Evolutionary conservation across 768 basidiomycete species (phyloP).

Genomic region (Macrocybe gigantea): DNA sequence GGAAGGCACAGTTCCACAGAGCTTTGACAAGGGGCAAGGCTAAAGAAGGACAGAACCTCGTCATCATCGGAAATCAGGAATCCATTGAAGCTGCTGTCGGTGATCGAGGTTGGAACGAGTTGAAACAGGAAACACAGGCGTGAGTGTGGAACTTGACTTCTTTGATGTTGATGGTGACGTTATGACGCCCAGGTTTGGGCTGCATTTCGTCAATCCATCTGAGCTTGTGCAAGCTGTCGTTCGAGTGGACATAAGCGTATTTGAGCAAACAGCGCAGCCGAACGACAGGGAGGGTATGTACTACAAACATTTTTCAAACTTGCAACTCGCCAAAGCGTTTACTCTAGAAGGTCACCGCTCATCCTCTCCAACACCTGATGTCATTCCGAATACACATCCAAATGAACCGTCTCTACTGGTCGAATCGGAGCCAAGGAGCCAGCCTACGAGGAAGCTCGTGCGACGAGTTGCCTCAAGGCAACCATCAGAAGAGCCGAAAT

Average conservation of each 20-base stretch:
- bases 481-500: constrained; percentile 29
- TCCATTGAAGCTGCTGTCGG: constrained; percentile 48
- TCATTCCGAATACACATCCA: constrained; percentile 46
- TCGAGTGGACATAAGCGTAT: constrained; percentile 23
- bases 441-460: constrained; percentile 19
- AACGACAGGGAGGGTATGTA: constrained; percentile 11
- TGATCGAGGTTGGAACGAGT: constrained; percentile 44
- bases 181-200: constrained; percentile 21
- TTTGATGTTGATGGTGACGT: not conserved
- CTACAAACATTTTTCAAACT: not conserved
- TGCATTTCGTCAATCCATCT: constrained; percentile 39
- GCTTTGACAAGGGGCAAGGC: constrained; percentile 46
- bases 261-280: constrained; percentile 14
- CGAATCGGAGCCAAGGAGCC: constrained; percentile 10
- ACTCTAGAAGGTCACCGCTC: constrained; percentile 6
- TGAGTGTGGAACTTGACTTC: constrained; percentile 18
- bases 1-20: constrained; percentile 44
- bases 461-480: constrained; percentile 36
- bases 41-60: constrained; percentile 42
- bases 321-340: not conserved
- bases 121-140: constrained; percentile 47
- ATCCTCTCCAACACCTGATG: constrained; percentile 38
- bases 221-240: constrained; percentile 49
- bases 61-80: constrained; percentile 46
- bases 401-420: constrained; percentile 41